Conservation (phyloP, 352 stramenopile genomes). For the Blastocystis sp. region DNA sequence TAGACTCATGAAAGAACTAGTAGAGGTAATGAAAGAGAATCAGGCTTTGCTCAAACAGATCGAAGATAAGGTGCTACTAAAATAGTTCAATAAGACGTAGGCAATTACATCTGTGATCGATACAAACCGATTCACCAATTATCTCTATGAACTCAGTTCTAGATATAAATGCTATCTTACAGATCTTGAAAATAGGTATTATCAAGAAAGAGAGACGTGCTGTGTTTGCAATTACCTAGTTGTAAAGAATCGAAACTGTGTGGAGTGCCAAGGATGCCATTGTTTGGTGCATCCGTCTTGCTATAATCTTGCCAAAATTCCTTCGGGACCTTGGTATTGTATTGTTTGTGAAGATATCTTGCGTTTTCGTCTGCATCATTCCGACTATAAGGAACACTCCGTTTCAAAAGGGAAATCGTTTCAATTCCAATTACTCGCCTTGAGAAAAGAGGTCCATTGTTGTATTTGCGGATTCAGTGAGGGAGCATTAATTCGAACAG, state of each 20-base stretch:
- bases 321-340: not conserved
- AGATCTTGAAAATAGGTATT: no score
- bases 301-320: not conserved
- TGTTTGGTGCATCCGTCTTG: not conserved
- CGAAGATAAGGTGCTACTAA: not conserved
- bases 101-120: not conserved
- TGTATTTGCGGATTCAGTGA: not conserved
- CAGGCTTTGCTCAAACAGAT: not conserved
- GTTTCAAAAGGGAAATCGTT: not conserved
- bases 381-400: not conserved
- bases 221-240: no score
- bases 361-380: not conserved
- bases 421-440: not conserved
- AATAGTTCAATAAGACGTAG: not conserved
- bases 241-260: not conserved
- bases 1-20: not conserved
- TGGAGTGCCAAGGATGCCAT: not conserved
- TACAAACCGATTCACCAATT: not conserved
- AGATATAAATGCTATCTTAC: not conserved
- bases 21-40: not conserved
- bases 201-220: no score
- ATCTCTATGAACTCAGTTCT: not conserved
- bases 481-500: not conserved
- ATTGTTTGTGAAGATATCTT: not conserved
- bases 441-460: not conserved